A percentile compares a stretch with the other conserved stretches of the same genome.
phyloP scores from a whole-genome alignment of 192 early-diverging fungal genomes.

The Backusella morwellensis region DNA sequence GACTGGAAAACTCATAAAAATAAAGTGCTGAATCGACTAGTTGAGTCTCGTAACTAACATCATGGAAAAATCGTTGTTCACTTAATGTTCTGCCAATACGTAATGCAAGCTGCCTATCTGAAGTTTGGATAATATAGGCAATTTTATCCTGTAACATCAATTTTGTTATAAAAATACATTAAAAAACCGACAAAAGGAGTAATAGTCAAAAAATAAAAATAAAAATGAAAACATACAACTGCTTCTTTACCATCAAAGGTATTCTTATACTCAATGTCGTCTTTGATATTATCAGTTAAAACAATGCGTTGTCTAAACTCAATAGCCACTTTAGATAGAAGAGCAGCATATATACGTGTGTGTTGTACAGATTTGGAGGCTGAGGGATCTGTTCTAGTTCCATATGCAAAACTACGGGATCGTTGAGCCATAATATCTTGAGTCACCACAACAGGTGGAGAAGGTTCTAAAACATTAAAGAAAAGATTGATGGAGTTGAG shows the following conservation, averaged over 20 bases:
- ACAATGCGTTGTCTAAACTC: slow-evolving; percentile 62
- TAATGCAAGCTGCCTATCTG: slow-evolving; percentile 85
- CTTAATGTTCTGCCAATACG: slow-evolving; percentile 86
- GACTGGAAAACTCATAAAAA: slow-evolving; percentile 69
- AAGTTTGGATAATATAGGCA: slow-evolving; percentile 71
- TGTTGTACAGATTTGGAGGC: not conserved
- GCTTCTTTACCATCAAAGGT: slow-evolving; percentile 87
- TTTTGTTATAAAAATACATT: not conserved
- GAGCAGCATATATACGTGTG: slow-evolving; percentile 62
- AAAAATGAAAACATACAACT: slow-evolving; percentile 57
- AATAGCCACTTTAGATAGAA: slow-evolving; percentile 69
- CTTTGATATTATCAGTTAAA: slow-evolving; percentile 63
- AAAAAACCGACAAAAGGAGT: not conserved
- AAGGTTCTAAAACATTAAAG: slow-evolving; percentile 1
- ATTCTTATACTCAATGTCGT: slow-evolving; percentile 79
- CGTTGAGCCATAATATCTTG: slow-evolving; percentile 24
- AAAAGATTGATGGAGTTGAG: not conserved
- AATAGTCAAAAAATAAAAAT: slow-evolving; percentile 2
- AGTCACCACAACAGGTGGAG: slow-evolving; percentile 4
- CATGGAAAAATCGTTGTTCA: slow-evolving; percentile 89
- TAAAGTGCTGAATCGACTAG: slow-evolving; percentile 80
- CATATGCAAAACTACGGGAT: slow-evolving; percentile 28
- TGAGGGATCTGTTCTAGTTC: slow-evolving; percentile 1
- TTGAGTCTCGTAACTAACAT: slow-evolving; percentile 82
- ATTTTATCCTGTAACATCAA: slow-evolving; percentile 46